Base-by-base conservation (phyloP, 179 eudicot genomes). In the Beta macrorhiza region DNA sequence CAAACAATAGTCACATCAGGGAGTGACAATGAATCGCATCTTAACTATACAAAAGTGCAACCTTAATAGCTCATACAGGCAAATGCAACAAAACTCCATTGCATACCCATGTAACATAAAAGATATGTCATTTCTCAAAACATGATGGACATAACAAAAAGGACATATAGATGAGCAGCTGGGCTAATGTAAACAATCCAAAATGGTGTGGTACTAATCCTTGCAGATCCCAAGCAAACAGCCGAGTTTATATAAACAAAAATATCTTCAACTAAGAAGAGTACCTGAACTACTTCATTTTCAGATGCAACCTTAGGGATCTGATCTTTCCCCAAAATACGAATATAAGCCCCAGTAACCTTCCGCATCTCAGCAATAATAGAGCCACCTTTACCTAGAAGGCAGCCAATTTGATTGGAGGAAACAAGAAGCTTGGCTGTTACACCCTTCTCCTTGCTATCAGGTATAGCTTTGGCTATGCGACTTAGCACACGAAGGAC, bases 331-430 rank as follows among this genome's bases (percentile, higher is more conserved):
- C 93, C 96, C 80, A 92, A 79, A 37, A 96, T 88, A 78, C 96
- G 94, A 57, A 96, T 94, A 84, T 88, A 85, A 80, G 99, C 99
- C 72, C 99, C 95, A 74, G 98, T 88, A 65, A 82, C 87, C 83
- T 94, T 94, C 83, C 98, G 90, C 99, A 96, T 92, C 82, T 96
- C 99, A 74, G 90, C 85, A 79, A 96, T 96, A 55, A 96, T 83
- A 76, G 94, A 78, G 62, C 99, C 99, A 81, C 98, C 97, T 83
- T 94, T 94, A 37, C 99, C 99, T 80, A 96, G 92, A 78, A 96
- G 95, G 84, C 98, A 96, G 63, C 99, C 99, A 79, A 96, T 91
- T 86, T 96, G 99, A 90, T 86, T 86, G 64, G 99, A 94, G 59
- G 91, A 83, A 83, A 96, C 93, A 75, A 96, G 91, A 80, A 96